Percentiles rank a stretch among this genome's conserved stretches.
phyloP scores from a whole-genome alignment of 169 alveolate species.

The Plasmodium inui region DNA sequence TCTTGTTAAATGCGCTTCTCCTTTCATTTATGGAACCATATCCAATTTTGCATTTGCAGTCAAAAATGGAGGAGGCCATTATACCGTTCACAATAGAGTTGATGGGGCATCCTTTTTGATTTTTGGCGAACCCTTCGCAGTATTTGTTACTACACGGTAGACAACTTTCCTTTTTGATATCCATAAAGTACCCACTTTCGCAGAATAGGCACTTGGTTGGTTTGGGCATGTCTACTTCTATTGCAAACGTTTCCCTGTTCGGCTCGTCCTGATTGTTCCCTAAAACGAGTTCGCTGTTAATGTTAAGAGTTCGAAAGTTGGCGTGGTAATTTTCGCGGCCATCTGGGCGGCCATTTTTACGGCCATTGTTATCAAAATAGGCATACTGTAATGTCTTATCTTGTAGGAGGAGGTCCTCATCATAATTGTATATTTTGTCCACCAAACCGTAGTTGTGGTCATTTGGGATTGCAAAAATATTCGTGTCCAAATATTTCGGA shows the following conservation, averaged over 20 bases:
- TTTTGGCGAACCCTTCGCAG: slow-evolving; percentile 80
- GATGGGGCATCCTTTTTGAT: slow-evolving; percentile 79
- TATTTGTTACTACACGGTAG: slow-evolving; percentile 76
- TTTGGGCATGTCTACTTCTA: slow-evolving; percentile 70
- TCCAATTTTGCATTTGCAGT: slow-evolving; percentile 72
- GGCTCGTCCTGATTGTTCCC: not conserved
- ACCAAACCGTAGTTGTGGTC: slow-evolving; percentile 62
- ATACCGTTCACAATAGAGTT: slow-evolving; percentile 60
- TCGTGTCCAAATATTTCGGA: slow-evolving; percentile 14
- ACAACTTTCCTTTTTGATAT: slow-evolving; percentile 74
- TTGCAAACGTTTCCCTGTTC: slow-evolving; percentile 59
- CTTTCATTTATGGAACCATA: slow-evolving; percentile 69
- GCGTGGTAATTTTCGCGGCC: not conserved
- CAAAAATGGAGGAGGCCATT: slow-evolving; percentile 45
- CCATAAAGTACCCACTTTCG: slow-evolving; percentile 78
- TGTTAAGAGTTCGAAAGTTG: slow-evolving; percentile 7
- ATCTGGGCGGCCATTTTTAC: not conserved
- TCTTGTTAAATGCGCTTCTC: slow-evolving; percentile 37
- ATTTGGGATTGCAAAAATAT: slow-evolving; percentile 20
- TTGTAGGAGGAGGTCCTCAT: slow-evolving; percentile 48
- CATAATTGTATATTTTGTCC: slow-evolving; percentile 10
- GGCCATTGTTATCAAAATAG: slow-evolving; percentile 22
- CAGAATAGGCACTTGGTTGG: slow-evolving; percentile 78
- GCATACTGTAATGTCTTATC: slow-evolving; percentile 17
- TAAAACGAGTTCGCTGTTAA: not conserved